Base-by-base conservation (phyloP, 495 filamentous ascomycete genomes). In the Daldinia bambusicola region DNA sequence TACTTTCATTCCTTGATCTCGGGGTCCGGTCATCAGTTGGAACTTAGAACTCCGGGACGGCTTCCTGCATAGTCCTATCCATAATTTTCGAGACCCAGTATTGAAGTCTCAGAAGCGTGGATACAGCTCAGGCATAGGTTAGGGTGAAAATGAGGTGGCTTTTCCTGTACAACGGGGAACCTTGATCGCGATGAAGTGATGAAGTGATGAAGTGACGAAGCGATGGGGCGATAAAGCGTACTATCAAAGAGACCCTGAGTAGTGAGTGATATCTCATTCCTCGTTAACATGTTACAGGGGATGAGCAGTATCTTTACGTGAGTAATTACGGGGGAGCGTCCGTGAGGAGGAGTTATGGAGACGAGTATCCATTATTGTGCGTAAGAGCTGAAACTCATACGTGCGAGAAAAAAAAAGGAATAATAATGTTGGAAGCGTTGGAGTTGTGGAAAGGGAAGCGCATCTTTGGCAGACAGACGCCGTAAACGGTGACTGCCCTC, bases 1-100 rank as follows among this genome's bases (percentile, higher is more conserved):
- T 55, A 61, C 34, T 18, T 57, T 64, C 63, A 41, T 48, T 52
- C 45, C 70, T 31, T 73, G 70, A 59, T 20, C 55, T 69, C 61
- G 71, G 67, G 67, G 61, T 63, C 67, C 66, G 58, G 53, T 9
- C 31, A 63, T 13, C 58, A 70, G 43, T 63, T 67, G 45, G 67
- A 63, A 70, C 67, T 70, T 63, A 61, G 67, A 70, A 70, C 67
- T 70, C 66, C 66, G 66, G 67, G 59, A 63, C 67, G 71, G 71
- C 66, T 74, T 74, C 67, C 63, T 74, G 67, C 71, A 74, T 70
- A 30, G 63, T 8, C 34, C 14, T 70, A 67, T 67, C 62, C 71
- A 74, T 64, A 61, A 70, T 70, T 74, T 70, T 74, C 70, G 71
- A 74, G 71, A 70, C 71, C 71, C 63, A 57, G 63, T 38, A 41